Base-by-base conservation (phyloP, 352 stramenopile species). In the Globisporangium middletonii region DNA sequence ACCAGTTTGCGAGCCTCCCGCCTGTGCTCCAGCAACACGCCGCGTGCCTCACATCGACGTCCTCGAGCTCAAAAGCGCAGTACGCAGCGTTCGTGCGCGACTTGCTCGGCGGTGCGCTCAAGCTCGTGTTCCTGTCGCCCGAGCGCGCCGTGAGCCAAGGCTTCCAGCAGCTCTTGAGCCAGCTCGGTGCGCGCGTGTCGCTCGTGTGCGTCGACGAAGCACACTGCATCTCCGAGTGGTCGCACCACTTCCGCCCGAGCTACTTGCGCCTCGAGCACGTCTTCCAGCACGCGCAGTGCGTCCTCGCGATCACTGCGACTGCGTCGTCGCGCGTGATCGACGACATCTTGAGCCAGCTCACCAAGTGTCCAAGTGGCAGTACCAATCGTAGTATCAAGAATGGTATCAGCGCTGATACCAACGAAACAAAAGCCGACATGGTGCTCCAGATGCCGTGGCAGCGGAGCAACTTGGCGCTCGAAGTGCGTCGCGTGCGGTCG, bases 201-300 rank as follows among this genome's bases (percentile, higher is more conserved):
- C 79, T 98, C 16, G 83, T 98, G 1, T 97, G 87, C 50, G 83
- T 98, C 15, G 95, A 98, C 59, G 95, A 98, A 78, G 92, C 92
- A 4, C 95, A 98, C 64, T 98, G 94, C 63, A 75, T 98, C 33
- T 97, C 86, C 11, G 88, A 98, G 63, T 98, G 95, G 95, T 96
- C 84, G 3, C 91, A 98, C 59, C 93, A 98, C 73, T 98, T 98
- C 57, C 81, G 95, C 1, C 91, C 93, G 38, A 88, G 79, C 50
- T 94, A 90, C 57, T 54, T 94, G 51, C 77, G 82, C 0, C 59
- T 94, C 2, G 65, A 72, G 19, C 57, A 68, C 26, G 46, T 92
- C 2, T 88, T 92, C 51, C 69, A 62, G 9, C 68, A 79, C 58
- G 82, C 82, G 3, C 62, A 83, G 42, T 82, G 79, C 23, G 82